Evolutionary conservation across 2,329 filamentous ascomycete species (phyloP), one percentile per base, ranked within the genome.

Genomic region (Fusarium verticillioides): DNA sequence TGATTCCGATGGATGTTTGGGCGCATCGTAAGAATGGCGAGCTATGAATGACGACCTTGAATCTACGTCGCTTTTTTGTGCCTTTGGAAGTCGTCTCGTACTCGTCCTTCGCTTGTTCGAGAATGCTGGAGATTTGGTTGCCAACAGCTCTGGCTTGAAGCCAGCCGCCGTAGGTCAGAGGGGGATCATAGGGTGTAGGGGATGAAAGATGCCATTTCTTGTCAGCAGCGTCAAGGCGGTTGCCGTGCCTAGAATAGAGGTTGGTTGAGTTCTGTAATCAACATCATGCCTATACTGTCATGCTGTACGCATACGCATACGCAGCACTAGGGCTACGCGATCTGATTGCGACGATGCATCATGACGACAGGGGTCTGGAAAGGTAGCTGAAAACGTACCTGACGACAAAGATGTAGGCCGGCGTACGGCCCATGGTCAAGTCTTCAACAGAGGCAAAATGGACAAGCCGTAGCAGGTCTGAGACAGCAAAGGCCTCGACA

Each of bases 11-110:
- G 18, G 95, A 94, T 1, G 96, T 98, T 82, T 99, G 96, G 19
- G 98, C 88, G 81, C 96, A 99, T 82, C 96, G 90, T 60, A 97
- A 85, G 79, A 96, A 99, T 1, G 96, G 96, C n/a, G 96, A 98
- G 72, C 91, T 93, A 83, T 99, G 96, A 64, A 99, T 90, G 76
- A 97, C 89, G 64, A 98, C 87, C 79, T 92, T 93, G 83, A 93
- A 94, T 75, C 89, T 88, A 74, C 86, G 88, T 79, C 87, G 90
- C 70, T 83, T 85, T 56, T 74, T 75, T 9, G 59, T 60, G 49
- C 60, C 70, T 19, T 70, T 77, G 50, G 68, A 73, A 40, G 75
- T 75, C 34, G 78, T 78, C 54, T 84, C 82, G 56, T 85, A 80
- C 54, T 87, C 83, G 54, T 81, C 81, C 75, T 87, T 87, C 62